Conservation (phyloP, 2,329 filamentous ascomycete species). For the Botrytis pseudocinerea region DNA sequence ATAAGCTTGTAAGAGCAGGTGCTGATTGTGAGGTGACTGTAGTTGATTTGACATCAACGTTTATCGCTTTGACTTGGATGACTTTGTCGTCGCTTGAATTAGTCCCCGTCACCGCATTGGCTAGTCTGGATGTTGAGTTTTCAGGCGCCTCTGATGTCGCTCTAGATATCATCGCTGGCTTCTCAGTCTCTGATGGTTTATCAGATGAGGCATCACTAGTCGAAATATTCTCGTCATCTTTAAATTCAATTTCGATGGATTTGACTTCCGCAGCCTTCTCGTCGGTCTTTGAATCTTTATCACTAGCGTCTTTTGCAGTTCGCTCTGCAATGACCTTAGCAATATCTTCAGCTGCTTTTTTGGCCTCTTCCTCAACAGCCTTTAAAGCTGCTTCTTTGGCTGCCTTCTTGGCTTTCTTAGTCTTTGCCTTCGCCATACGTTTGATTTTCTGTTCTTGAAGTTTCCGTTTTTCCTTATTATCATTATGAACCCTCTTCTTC, state of each 20-base stretch:
- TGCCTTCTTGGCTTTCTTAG: conserved; percentile 26
- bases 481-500: conserved; percentile 33
- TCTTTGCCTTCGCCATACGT: conserved; percentile 27
- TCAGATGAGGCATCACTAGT: background rate
- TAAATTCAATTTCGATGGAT: background rate
- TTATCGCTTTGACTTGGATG: conserved; percentile 15
- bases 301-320: conserved; percentile 2
- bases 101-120: background rate
- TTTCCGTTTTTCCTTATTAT: conserved; percentile 27
- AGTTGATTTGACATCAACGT: background rate
- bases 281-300: conserved; percentile 12
- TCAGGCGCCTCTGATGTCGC: background rate
- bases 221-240: conserved; percentile 19
- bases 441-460: conserved; percentile 21
- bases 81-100: conserved; percentile 3
- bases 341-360: conserved; percentile 7
- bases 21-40: background rate
- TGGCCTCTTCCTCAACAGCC: conserved; percentile 24
- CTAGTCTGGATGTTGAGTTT: background rate
- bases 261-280: conserved; percentile 7
- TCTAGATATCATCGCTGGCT: background rate
- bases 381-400: conserved; percentile 24
- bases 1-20: background rate
- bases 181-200: background rate
- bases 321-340: background rate